phyloP scores from a whole-genome alignment of 148 eudicot genomes.

The Nyssa sinensis region DNA sequence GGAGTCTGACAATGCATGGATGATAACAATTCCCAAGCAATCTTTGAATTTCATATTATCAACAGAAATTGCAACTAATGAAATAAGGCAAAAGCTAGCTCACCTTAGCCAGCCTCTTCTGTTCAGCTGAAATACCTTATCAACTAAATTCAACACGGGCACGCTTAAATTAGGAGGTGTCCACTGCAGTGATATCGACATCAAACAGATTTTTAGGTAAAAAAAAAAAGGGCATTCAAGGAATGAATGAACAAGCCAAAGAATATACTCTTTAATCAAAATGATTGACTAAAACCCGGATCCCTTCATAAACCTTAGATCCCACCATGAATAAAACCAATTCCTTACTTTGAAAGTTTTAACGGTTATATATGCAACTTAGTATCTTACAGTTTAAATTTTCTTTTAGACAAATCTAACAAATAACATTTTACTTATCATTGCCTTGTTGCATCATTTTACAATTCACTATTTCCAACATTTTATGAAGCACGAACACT shows the following conservation, averaged over 20 bases:
- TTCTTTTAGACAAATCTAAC: no score
- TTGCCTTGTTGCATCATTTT: no score
- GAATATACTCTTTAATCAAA: not conserved
- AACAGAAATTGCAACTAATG: constrained; percentile 8
- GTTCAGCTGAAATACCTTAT: constrained; percentile 90
- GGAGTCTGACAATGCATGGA: not conserved
- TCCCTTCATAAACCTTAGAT: not conserved
- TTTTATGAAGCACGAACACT: no score
- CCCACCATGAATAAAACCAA: not conserved
- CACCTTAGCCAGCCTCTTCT: constrained; percentile 99
- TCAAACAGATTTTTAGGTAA: constrained; percentile 4
- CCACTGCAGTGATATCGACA: constrained; percentile 68
- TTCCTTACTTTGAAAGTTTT: no score
- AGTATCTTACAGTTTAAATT: no score
- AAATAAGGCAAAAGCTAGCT: constrained; percentile 9
- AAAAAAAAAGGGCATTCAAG: constrained; percentile 7
- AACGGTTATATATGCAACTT: no score
- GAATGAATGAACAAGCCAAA: not conserved
- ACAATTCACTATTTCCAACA: no score
- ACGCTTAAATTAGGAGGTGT: constrained; percentile 87
- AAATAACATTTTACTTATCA: no score
- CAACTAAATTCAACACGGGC: constrained; percentile 89
- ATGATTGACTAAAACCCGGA: not conserved
- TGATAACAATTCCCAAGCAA: not conserved
- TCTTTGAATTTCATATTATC: not conserved